Base-by-base conservation (phyloP, 257 asterid species). In the Eucommia ulmoides region DNA sequence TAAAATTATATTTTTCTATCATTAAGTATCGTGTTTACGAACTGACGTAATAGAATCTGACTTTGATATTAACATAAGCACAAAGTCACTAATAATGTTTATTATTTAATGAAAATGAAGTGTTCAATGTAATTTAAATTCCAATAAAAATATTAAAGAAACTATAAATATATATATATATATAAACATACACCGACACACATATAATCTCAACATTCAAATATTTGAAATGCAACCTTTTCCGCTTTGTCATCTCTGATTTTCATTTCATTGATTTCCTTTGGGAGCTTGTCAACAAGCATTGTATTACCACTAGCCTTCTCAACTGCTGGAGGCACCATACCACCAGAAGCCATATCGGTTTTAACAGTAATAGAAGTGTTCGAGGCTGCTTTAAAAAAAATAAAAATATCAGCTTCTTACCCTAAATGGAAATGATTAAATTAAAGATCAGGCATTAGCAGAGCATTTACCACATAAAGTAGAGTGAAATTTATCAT, bases 231-330 rank as follows among this genome's bases (percentile, higher is more conserved):
- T 5, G 24, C 62, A 45, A 78, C 94, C 88, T 80, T 84, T 54
- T 84, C 88, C 60, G 65, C 86, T 58, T 81, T 84, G 26, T 78
- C 95, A 66, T 84, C 95, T 70, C 73, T 72, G 74, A 82, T 82
- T 59, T 69, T 82, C 89, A 82, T 79, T 54, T 76, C 93, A 62
- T 77, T 77, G 62, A 82, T 76, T 69, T 74, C 88, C 55, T 72
- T 80, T 6, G 89, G 93, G 45, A 82, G 83, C 55, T 76, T 79
- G 59, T 79, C 83, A 25, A 82, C 83, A 10, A 79, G 81, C 93
- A 82, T 82, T 19, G 61, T 77, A 33, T 79, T 87, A 45, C 64
- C 53, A 56, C 66, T 71, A 48, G 76, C 71, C 63, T 70, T 73
- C 29, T 69, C 93, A 67, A 50, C 61, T 21, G 64, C 71, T 7